Evolutionary conservation across 306 rosid species (phyloP).

Genomic region (Dryas octopetala): DNA sequence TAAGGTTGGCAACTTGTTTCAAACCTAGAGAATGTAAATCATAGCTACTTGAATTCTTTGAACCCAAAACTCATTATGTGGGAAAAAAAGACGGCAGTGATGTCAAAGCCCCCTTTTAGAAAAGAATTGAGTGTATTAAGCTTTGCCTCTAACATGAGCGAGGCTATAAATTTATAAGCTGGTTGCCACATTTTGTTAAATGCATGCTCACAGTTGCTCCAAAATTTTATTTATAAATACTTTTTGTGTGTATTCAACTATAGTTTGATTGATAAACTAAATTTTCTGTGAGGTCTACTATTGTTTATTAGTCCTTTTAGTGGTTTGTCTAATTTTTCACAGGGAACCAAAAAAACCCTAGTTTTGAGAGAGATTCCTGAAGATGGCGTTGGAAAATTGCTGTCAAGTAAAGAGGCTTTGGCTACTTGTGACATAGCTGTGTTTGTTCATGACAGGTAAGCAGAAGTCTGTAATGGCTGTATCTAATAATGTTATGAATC

Average conservation of each 20-base stretch:
- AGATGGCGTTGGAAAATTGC: constrained; percentile 62
- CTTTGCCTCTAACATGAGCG: not conserved
- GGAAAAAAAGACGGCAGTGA: not conserved
- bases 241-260: not conserved
- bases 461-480: not conserved
- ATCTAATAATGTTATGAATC: constrained; percentile 3
- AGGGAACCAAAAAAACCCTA: constrained; percentile 76
- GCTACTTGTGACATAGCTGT: constrained; percentile 91
- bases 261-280: not conserved
- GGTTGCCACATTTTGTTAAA: not conserved
- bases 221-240: not conserved
- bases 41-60: not conserved
- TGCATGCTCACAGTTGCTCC: not conserved
- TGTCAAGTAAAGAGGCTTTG: constrained; percentile 81
- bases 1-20: not conserved
- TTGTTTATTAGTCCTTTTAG: not conserved
- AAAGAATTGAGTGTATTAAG: not conserved
- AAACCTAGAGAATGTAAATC: no score
- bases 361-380: constrained; percentile 86
- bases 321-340: constrained; percentile 9
- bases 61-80: not conserved
- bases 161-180: not conserved
- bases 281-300: not conserved
- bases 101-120: not conserved
- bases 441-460: constrained; percentile 90